Evolutionary conservation across 345 rosid species (phyloP).

Genomic region (Tarenaya hassleriana): DNA sequence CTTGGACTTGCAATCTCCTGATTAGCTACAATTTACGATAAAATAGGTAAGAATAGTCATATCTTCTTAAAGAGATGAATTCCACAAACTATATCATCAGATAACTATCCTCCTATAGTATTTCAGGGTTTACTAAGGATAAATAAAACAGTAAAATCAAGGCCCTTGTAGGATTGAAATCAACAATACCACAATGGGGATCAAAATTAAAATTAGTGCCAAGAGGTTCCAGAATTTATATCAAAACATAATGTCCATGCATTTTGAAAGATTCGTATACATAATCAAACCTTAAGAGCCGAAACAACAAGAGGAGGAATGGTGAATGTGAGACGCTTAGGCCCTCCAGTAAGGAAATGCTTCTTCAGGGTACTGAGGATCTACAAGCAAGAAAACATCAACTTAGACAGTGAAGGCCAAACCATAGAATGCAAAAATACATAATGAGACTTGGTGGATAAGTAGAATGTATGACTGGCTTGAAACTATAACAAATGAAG

Average conservation of each 20-base stretch:
- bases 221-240: too few species aligned
- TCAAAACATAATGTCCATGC: too few species aligned
- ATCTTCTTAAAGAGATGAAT: background rate
- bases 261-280: too few species aligned
- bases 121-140: background rate
- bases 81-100: conserved; percentile 17
- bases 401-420: conserved; percentile 19
- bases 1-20: conserved; percentile 73
- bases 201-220: too few species aligned
- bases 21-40: conserved; percentile 44
- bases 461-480: conserved; percentile 9
- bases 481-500: conserved; percentile 11
- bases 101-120: conserved; percentile 12
- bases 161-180: too few species aligned
- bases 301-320: conserved; percentile 89
- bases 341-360: conserved; percentile 82
- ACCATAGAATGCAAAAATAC: conserved; percentile 9
- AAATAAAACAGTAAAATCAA: too few species aligned
- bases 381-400: conserved; percentile 41
- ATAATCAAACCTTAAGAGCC: conserved; percentile 58
- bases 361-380: conserved; percentile 69
- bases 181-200: too few species aligned
- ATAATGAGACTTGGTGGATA: conserved; percentile 12
- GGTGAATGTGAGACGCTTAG: conserved; percentile 75
- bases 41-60: background rate